Percentiles rank a stretch among this genome's conserved stretches.
Evolutionary conservation across 2,329 filamentous ascomycete genomes (phyloP).

Genomic region (Nectriaceae sp.): DNA sequence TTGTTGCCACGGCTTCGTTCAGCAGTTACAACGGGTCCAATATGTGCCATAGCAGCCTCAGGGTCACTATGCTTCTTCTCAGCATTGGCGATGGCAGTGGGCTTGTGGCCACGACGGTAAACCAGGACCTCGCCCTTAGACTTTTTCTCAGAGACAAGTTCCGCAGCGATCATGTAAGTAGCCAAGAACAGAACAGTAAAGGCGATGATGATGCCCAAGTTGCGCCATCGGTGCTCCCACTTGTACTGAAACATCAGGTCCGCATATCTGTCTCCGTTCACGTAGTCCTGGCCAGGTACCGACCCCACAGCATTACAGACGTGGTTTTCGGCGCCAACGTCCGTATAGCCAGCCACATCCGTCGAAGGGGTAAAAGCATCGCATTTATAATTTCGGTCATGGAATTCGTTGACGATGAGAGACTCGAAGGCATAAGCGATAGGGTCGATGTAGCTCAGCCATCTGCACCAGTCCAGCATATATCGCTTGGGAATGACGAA

Average conservation of each 20-base stretch:
- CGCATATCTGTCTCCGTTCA: conserved; percentile 51
- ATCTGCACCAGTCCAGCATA: conserved; percentile 80
- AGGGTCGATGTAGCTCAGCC: conserved; percentile 82
- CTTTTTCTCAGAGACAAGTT: conserved; percentile 66
- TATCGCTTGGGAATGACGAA: conserved; percentile 67
- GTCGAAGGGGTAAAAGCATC: conserved; percentile 44
- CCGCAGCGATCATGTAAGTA: conserved; percentile 65
- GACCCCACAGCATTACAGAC: conserved; percentile 52
- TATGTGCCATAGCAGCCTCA: conserved; percentile 51
- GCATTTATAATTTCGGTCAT: conserved; percentile 60
- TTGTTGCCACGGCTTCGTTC: conserved; percentile 38
- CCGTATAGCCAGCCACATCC: conserved; percentile 28
- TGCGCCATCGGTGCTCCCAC: conserved; percentile 65
- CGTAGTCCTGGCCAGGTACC: conserved; percentile 41
- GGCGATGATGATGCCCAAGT: conserved; percentile 68
- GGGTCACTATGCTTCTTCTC: conserved; percentile 65
- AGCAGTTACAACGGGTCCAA: conserved; percentile 51
- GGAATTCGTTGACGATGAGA: conserved; percentile 83
- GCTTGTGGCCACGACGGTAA: conserved; percentile 70
- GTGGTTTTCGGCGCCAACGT: conserved; percentile 28
- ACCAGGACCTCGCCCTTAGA: conserved; percentile 78
- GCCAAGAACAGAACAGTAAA: conserved; percentile 64
- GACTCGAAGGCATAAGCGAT: conserved; percentile 80
- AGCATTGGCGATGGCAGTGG: conserved; percentile 57
- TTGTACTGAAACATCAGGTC: conserved; percentile 52